Base-by-base conservation (phyloP, 2,329 filamentous ascomycete genomes). In the Talaromyces sp. region DNA sequence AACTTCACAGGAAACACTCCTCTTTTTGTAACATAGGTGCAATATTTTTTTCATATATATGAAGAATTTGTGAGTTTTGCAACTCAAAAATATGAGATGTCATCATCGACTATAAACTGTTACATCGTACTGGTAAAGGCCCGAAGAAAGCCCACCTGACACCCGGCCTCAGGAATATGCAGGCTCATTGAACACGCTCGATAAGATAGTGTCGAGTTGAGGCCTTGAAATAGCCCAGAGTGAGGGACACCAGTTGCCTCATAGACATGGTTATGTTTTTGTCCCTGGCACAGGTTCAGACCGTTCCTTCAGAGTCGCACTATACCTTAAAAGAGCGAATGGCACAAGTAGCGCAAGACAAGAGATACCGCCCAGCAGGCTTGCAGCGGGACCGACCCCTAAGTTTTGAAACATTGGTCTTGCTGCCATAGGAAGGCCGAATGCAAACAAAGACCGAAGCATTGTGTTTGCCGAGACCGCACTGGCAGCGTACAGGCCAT, bases 401-500 rank as follows among this genome's bases (percentile, higher is more conserved):
- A 58, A 12, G 21, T 56, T 61, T 43, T 67, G 58, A 55, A 77
- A 77, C 74, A 79, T 74, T 0, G 75, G 75, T 51, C 69, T 64
- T 19, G 71, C 74, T 5, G 65, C 68, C 9, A 72, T 51, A 19
- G 70, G 69, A 11, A 71, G 61, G 5, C 64, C 70, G 27, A 63
- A 70, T 3, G 74, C 77, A 52, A 78, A 61, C 6, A 77, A 59
- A 24, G 72, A 74, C n/a, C 75, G 68, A 17, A 79, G 63, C 59
- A 79, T 74, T 1, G 75, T 79, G 57, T 78, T 78, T 0, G 75
- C 75, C 0, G 74, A 72, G 2, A 75, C 72, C 3, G 76, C 75
- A 27, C 69, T 73, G 2, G 77, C 76, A 2, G 75, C 75, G 61
- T 75, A 78, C 6, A 70, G 62, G 6, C 65, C 66, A 51, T 74